These are phyloP conservation scores for Aspergillus thermomutatus DNA, from an alignment of 2,329 filamentous ascomycete genomes.

Conservation along the genomic window DNA sequence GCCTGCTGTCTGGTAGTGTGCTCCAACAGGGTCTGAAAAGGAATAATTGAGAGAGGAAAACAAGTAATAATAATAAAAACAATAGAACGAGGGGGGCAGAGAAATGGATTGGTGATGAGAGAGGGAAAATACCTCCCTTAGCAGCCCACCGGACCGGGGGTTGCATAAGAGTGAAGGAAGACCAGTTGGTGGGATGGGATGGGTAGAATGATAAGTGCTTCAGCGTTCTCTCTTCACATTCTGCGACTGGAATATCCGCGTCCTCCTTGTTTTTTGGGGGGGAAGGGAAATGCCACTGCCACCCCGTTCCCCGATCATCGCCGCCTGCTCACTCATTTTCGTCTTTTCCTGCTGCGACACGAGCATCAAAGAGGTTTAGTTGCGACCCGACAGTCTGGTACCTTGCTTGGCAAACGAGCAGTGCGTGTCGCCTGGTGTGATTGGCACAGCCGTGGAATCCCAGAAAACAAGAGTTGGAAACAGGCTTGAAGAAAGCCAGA, in stretches of 20 bases:
- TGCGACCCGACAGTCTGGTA: constrained; percentile 32
- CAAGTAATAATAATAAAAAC: neutral
- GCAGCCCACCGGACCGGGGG: neutral
- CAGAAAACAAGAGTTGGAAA: constrained; percentile 2
- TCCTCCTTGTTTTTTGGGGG: neutral
- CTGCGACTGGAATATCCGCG: neutral
- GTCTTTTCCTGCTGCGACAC: constrained; percentile 11
- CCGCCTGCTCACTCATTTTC: constrained; percentile 11
- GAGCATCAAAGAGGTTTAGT: constrained; percentile 23
- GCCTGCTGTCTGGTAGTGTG: neutral
- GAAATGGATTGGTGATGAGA: neutral
- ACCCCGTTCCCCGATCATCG: constrained; percentile 14
- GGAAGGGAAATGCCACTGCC: neutral
- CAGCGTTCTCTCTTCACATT: neutral
- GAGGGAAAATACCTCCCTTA: neutral
- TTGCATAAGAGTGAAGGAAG: neutral
- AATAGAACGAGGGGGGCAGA: neutral
- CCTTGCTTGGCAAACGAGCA: constrained; percentile 31
- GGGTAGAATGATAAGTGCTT: neutral
- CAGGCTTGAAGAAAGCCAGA: constrained; percentile 4
- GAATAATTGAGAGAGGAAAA: neutral
- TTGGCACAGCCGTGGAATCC: constrained; percentile 26
- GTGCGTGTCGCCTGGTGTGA: constrained; percentile 28
- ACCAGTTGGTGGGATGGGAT: neutral
- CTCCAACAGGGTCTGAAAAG: neutral